phyloP scores from a whole-genome alignment of 2,329 filamentous ascomycete genomes.

The Sclerotinia nivalis region DNA sequence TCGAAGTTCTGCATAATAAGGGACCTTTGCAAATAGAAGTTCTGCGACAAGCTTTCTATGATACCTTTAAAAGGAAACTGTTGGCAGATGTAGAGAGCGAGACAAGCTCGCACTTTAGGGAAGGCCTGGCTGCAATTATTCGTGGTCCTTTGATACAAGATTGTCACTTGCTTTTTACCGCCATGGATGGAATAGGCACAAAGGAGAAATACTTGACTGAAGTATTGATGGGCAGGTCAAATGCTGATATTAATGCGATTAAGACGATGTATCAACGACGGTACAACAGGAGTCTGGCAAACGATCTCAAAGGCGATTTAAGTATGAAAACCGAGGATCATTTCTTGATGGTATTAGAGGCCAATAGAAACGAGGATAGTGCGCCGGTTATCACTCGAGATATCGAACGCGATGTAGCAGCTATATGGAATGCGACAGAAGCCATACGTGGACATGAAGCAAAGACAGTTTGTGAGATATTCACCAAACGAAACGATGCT shows the following conservation, averaged over 20 bases:
- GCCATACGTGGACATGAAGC: conserved; percentile 68
- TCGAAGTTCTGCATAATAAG: conserved; percentile 67
- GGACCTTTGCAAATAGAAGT: conserved; percentile 76
- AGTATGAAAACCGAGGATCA: conserved; percentile 84
- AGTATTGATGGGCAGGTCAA: conserved; percentile 76
- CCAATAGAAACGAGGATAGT: conserved; percentile 74
- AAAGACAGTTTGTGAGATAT: conserved; percentile 74
- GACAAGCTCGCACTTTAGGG: conserved; percentile 71
- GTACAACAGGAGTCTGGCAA: conserved; percentile 66
- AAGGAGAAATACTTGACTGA: conserved; percentile 87
- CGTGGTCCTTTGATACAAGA: conserved; percentile 80
- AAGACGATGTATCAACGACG: conserved; percentile 72
- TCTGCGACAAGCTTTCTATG: conserved; percentile 66
- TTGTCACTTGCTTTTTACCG: conserved; percentile 66
- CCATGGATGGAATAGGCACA: conserved; percentile 78
- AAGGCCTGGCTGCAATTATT: conserved; percentile 71
- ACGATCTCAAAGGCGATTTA: conserved; percentile 74
- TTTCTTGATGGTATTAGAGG: conserved; percentile 79
- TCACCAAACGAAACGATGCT: conserved; percentile 73
- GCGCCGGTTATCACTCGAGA: conserved; percentile 70
- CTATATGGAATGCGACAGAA: conserved; percentile 76
- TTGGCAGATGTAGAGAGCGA: conserved; percentile 76
- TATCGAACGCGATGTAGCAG: conserved; percentile 71
- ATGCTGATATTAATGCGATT: conserved; percentile 86
- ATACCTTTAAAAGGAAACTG: conserved; percentile 66